Evolutionary conservation across 495 filamentous ascomycete genomes (phyloP).

Genomic region (Xylaria venustula): DNA sequence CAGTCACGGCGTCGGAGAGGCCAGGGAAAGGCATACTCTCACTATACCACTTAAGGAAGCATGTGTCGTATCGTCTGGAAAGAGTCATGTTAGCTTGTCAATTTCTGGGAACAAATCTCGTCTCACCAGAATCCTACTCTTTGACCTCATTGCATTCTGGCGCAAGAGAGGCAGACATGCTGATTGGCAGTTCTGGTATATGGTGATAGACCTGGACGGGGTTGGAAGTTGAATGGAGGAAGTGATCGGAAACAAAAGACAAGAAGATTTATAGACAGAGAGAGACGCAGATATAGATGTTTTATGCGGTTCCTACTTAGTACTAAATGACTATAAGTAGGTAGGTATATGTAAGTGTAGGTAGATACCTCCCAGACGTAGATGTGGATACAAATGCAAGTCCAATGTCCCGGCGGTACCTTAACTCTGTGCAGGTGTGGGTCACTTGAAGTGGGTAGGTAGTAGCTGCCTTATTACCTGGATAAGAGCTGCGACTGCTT

Average conservation of each 20-base stretch:
- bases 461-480: no score
- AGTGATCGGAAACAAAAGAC: no score
- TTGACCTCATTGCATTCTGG: conserved; percentile 83
- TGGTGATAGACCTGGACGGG: no score
- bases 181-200: conserved; percentile 6
- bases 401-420: no score
- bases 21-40: conserved; percentile 63
- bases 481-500: neutral
- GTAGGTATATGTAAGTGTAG: no score
- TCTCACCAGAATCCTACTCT: conserved; percentile 56
- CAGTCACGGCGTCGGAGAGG: conserved; percentile 10
- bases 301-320: no score
- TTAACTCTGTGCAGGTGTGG: no score
- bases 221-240: no score
- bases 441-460: no score
- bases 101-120: neutral
- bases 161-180: conserved; percentile 58
- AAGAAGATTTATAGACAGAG: no score
- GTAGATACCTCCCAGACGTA: no score
- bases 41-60: conserved; percentile 95
- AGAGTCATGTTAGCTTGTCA: conserved; percentile 10
- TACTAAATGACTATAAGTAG: no score
- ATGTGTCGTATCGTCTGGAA: conserved; percentile 78
- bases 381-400: neutral
- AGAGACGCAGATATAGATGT: neutral